A percentile compares a stretch with the other conserved stretches of the same genome.
These are phyloP conservation scores for Lignosus rhinocerotis DNA, from an alignment of 1,284 basidiomycete genomes.

Conservation along the genomic window DNA sequence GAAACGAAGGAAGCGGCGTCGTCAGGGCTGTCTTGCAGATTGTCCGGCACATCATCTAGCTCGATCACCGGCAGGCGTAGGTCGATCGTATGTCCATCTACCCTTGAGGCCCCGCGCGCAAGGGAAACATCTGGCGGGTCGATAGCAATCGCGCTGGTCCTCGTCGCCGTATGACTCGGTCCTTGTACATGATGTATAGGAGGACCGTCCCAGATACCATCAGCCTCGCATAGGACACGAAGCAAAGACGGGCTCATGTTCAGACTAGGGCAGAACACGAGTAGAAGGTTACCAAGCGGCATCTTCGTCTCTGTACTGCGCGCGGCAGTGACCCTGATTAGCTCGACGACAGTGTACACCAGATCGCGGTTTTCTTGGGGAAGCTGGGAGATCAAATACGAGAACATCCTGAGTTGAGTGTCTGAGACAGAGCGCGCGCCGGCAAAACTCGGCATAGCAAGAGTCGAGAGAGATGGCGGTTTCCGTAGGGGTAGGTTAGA, in stretches of 20 bases:
- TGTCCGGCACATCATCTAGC: conserved; percentile 15
- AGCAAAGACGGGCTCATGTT: conserved; percentile 78
- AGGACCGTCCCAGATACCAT: conserved; percentile 58
- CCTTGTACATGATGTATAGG: conserved; percentile 4
- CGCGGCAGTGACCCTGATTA: conserved; percentile 68
- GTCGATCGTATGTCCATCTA: conserved; percentile 7
- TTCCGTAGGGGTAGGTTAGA: conserved; percentile 56
- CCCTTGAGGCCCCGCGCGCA: background rate
- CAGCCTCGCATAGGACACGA: conserved; percentile 70
- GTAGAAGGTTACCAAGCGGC: conserved; percentile 78
- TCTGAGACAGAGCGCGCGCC: conserved; percentile 60
- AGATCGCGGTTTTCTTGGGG: conserved; percentile 75
- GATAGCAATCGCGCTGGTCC: background rate
- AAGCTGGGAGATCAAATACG: conserved; percentile 60
- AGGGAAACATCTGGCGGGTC: background rate
- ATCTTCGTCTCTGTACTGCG: conserved; percentile 75
- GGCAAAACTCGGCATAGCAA: conserved; percentile 66
- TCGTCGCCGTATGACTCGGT: background rate
- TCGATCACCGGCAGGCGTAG: conserved; percentile 20
- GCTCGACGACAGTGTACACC: conserved; percentile 68
- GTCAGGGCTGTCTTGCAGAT: conserved; percentile 21
- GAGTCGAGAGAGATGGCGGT: conserved; percentile 74
- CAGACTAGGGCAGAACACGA: conserved; percentile 81
- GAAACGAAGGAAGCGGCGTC: conserved; percentile 36
- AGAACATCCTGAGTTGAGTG: conserved; percentile 51